Percentiles rank a stretch among this genome's conserved stretches.
phyloP scores from a whole-genome alignment of 805 yeast genomes.

The Candida xyloterini region DNA sequence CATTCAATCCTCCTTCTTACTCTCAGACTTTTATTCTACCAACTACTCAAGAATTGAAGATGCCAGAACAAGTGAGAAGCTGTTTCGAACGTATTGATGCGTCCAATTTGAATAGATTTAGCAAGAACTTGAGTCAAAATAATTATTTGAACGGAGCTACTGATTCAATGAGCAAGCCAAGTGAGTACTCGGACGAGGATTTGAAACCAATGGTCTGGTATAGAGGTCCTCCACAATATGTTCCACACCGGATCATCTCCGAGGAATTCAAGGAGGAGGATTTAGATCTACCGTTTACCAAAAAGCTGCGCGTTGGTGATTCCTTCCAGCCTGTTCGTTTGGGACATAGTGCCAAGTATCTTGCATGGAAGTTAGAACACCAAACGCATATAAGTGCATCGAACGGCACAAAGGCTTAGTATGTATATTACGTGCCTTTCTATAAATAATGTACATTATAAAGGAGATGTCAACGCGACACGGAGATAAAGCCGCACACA shows the following conservation, averaged over 20 bases:
- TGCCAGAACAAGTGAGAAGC: conserved; percentile 34
- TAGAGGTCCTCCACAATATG: conserved; percentile 59
- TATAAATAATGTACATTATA: conserved; percentile 9
- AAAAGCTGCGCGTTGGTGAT: conserved; percentile 15
- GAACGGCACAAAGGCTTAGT: conserved; percentile 6
- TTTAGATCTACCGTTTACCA: conserved; percentile 21
- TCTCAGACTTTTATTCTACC: conserved; percentile 37
- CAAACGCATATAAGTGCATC: not conserved
- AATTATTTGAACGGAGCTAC: conserved; percentile 18
- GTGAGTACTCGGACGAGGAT: conserved; percentile 17
- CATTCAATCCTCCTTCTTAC: conserved; percentile 29
- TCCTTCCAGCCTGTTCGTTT: conserved; percentile 39
- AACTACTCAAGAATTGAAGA: conserved; percentile 32
- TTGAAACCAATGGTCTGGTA: conserved; percentile 55
- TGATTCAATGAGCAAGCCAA: conserved; percentile 21
- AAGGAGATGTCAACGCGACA: conserved; percentile 3
- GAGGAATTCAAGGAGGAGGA: conserved; percentile 12
- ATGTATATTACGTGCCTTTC: conserved; percentile 2
- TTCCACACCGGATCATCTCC: conserved; percentile 38
- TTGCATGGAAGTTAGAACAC: conserved; percentile 50
- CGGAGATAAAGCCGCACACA: not conserved
- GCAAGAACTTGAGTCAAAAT: conserved; percentile 18
- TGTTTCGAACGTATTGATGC: conserved; percentile 33
- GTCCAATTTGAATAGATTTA: conserved; percentile 30
- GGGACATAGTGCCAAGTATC: conserved; percentile 73